Conservation (phyloP, 2,329 filamentous ascomycete genomes). For the Trichoderma sp. region DNA sequence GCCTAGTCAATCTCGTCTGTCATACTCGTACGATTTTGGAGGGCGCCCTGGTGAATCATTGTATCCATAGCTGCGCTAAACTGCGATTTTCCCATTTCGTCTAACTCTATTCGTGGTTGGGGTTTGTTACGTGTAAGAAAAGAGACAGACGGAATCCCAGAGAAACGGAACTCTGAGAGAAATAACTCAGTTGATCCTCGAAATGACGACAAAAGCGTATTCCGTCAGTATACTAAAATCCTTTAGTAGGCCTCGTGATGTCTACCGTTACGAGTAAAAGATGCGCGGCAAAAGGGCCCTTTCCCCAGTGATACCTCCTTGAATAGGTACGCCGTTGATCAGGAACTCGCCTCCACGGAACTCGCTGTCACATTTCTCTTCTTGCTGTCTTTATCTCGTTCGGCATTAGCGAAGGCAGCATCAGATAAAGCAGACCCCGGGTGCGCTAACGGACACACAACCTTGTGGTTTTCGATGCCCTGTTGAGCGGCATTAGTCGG, state of each 20-base stretch:
- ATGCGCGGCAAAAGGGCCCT: background rate
- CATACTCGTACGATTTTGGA: background rate
- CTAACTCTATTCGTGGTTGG: background rate
- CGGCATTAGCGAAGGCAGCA: background rate
- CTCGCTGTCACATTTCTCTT: background rate
- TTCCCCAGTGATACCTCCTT: background rate
- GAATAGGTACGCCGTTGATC: background rate
- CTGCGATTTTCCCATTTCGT: background rate
- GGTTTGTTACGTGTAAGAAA: background rate
- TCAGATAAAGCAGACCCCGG: background rate
- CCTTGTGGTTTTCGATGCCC: background rate
- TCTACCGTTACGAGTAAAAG: constrained; percentile 1
- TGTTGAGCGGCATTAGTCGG: background rate
- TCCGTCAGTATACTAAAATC: background rate
- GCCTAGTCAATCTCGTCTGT: background rate
- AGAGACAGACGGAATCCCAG: background rate
- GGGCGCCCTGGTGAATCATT: background rate
- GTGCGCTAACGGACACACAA: background rate
- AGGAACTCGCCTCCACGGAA: background rate
- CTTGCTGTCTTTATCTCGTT: background rate
- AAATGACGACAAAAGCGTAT: background rate
- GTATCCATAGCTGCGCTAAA: background rate
- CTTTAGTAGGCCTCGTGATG: background rate
- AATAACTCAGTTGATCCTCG: background rate
- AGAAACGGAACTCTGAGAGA: background rate